Percentiles rank a stretch among this genome's conserved stretches.
phyloP scores from a whole-genome alignment of 148 eudicot genomes.

The Hydrangea macrophylla region DNA sequence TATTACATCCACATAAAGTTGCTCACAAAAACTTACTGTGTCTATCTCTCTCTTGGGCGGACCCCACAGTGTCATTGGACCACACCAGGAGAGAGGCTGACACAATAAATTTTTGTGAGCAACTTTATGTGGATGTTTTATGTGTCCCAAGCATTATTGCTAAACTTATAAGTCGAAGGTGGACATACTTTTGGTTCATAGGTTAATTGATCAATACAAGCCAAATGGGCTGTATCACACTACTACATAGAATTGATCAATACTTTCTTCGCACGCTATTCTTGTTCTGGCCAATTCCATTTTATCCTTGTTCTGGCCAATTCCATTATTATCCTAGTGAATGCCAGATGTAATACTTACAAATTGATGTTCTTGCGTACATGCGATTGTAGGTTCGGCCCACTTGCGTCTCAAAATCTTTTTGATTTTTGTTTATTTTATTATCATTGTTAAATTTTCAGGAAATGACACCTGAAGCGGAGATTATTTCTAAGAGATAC shows the following conservation, averaged over 20 bases:
- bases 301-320: too few relatives aligned
- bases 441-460: constrained; percentile 27
- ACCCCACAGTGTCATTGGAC: too few relatives aligned
- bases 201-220: neutral
- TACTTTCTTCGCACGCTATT: neutral
- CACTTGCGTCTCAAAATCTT: neutral
- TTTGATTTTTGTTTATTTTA: constrained; percentile 3
- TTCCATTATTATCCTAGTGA: too few relatives aligned
- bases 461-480: constrained; percentile 97
- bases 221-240: constrained; percentile 8
- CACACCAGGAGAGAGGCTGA: too few relatives aligned
- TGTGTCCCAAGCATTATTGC: too few relatives aligned
- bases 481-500: constrained; percentile 76
- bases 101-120: too few relatives aligned
- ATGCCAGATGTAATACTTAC: neutral
- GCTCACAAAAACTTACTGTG: too few relatives aligned
- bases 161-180: neutral
- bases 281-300: too few relatives aligned
- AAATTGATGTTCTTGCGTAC: neutral
- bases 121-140: too few relatives aligned
- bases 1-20: too few relatives aligned
- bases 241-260: neutral
- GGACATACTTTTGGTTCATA: neutral
- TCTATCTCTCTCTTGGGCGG: too few relatives aligned
- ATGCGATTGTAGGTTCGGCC: neutral